Evolutionary conservation across 768 basidiomycete species (phyloP), one percentile per base, ranked within the genome.

Genomic region (Sporobolomyces roseus): DNA sequence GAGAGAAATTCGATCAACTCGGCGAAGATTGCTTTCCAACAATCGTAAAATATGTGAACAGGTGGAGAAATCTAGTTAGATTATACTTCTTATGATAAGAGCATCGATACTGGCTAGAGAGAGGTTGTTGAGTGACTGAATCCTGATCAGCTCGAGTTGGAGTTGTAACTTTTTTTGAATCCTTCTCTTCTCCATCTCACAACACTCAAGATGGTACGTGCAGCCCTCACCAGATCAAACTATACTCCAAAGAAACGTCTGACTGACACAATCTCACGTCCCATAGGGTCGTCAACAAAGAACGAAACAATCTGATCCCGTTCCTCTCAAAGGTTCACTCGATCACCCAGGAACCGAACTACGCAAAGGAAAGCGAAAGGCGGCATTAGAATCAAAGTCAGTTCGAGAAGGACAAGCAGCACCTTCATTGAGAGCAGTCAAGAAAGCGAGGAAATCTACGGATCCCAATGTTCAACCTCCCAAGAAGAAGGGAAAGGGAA

Each of bases 331-430:
- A 8, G 71, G 66, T 35, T 51, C 56, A 2, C 43, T 61, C 27
- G 66, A 62, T 16, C 71, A 72, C 63, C 71, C 71, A 2, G 63
- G 52, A 23, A 60, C 62, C 0, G 63, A 60, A 5, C 41, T 53
- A n/a, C 65, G 66, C 54, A 65, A 65, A 53, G 71, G 71, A 36
- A 72, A 72, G 41, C 63, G 66, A 46, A 72, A 72, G 60, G 66
- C 66, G 43, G 66, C 55, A 0, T 52, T 64, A 59, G 70, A 65
- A 52, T 66, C 71, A 2, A 61, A 65, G 49, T 21, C 61, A 1
- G 30, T 25, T 7, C 50, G 65, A n/a, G 58, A 53, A 1, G 63
- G 66, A 16, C 30, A 23, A 2, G n/a, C 29, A 1, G 46, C 46
- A 6, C 43, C 53, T 12, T 43, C 66, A 2, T 21, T 38, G 1